Conservation (phyloP, 73 alveolate species). For the Paramecium sexaurelia region DNA sequence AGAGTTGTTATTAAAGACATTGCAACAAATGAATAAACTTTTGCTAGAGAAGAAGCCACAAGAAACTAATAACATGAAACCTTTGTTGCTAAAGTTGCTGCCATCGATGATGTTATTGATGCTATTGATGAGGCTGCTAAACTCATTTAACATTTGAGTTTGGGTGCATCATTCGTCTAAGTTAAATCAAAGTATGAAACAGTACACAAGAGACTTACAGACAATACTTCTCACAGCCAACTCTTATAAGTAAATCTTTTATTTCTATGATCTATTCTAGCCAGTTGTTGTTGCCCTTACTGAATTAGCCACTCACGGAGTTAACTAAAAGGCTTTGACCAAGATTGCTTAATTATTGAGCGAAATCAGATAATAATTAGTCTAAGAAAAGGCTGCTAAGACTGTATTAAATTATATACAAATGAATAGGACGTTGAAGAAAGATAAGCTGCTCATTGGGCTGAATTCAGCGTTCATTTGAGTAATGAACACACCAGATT, state of each 20-base stretch:
- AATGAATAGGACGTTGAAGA: slow-evolving; percentile 32
- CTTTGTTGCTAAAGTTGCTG: slow-evolving; percentile 50
- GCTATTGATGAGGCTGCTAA: slow-evolving; percentile 69
- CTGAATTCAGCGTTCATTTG: slow-evolving; percentile 51
- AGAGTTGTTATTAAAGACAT: slow-evolving; percentile 21
- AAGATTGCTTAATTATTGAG: slow-evolving; percentile 40
- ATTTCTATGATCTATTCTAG: neutral
- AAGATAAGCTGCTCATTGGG: slow-evolving; percentile 57
- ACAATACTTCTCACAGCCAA: slow-evolving; percentile 51
- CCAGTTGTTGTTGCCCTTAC: slow-evolving; percentile 49
- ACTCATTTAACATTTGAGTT: slow-evolving; percentile 56
- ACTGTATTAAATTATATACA: neutral
- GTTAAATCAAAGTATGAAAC: slow-evolving; percentile 62
- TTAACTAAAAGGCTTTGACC: slow-evolving; percentile 55
- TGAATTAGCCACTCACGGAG: slow-evolving; percentile 50
- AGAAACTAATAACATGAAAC: slow-evolving; percentile 39
- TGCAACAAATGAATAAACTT: slow-evolving; percentile 50
- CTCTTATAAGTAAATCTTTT: slow-evolving; percentile 16
- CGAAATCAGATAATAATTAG: slow-evolving; percentile 54
- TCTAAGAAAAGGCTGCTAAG: slow-evolving; percentile 5
- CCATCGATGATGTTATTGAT: slow-evolving; percentile 61
- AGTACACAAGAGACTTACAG: slow-evolving; percentile 57
- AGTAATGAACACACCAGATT: slow-evolving; percentile 52
- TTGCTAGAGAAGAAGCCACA: slow-evolving; percentile 58
- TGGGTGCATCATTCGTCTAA: slow-evolving; percentile 65